A percentile compares a stretch with the other conserved stretches of the same genome.
These are phyloP conservation scores for Solanum arcanum DNA, from an alignment of 257 asterid genomes.

Conservation along the genomic window DNA sequence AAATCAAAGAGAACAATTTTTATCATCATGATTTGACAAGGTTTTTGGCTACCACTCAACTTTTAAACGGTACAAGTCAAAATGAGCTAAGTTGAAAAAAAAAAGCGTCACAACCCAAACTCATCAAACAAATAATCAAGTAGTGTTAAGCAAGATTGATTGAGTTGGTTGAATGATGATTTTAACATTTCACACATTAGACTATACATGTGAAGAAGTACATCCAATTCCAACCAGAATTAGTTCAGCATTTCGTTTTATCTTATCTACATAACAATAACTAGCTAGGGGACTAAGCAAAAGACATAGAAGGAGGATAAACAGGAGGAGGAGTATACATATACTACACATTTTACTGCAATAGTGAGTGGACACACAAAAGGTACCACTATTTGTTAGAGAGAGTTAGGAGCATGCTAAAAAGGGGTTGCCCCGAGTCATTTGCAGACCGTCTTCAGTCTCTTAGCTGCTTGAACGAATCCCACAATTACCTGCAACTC, in stretches of 20 bases:
- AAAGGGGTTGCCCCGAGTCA: conserved; percentile 10
- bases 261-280: not conserved
- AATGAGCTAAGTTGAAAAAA: not conserved
- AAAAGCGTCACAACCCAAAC: no score
- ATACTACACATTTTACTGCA: not conserved
- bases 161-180: not conserved
- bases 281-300: not conserved
- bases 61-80: not conserved
- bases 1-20: not conserved
- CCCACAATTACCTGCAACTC: conserved; percentile 80
- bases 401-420: conserved; percentile 24
- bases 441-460: conserved; percentile 66
- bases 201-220: conserved; percentile 1
- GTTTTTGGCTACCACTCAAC: not conserved
- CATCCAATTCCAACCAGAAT: not conserved
- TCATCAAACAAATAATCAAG: not conserved
- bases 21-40: not conserved
- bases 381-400: conserved; percentile 24
- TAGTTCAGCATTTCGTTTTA: not conserved
- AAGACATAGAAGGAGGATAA: not conserved
- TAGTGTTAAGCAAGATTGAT: not conserved
- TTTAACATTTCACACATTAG: not conserved
- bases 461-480: conserved; percentile 78
- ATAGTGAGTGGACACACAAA: not conserved
- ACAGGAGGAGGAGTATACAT: not conserved